A percentile compares a stretch with the other conserved stretches of the same genome.
phyloP scores from a whole-genome alignment of 108 stramenopile genomes.

The Nitzschia palea region DNA sequence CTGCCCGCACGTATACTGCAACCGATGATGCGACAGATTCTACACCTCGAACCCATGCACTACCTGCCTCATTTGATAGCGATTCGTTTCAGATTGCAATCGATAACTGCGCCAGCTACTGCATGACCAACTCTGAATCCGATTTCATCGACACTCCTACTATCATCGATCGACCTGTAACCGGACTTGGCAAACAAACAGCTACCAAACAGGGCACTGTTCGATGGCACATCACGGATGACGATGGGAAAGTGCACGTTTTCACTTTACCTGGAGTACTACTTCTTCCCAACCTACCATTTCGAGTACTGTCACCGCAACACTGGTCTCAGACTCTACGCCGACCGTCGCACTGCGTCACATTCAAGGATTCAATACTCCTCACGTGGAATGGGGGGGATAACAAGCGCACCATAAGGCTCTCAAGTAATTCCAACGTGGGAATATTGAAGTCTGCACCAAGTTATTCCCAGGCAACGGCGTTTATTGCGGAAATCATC shows the following conservation, averaged over 20 bases:
- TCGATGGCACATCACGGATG: constrained; percentile 16
- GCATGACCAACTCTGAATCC: background rate
- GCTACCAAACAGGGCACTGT: constrained; percentile 13
- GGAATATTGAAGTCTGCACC: constrained; percentile 1
- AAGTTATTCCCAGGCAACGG: too few species aligned
- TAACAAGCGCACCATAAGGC: background rate
- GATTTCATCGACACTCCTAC: constrained; percentile 4
- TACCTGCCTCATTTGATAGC: constrained; percentile 1
- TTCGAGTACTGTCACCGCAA: constrained; percentile 15
- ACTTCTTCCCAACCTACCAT: background rate
- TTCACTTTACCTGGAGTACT: background rate
- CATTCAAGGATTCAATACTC: background rate
- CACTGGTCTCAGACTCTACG: constrained; percentile 3
- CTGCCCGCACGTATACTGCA: background rate
- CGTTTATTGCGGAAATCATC: too few species aligned
- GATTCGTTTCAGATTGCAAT: constrained; percentile 11
- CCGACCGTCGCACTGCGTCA: background rate
- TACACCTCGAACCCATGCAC: background rate
- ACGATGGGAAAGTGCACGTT: background rate
- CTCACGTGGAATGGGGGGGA: background rate
- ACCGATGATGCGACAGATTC: background rate
- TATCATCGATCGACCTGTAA: background rate
- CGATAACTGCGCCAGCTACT: background rate
- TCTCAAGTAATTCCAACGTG: background rate
- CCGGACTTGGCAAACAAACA: constrained; percentile 8